These are phyloP conservation scores for Pachysandra terminalis DNA, from an alignment of 164 flowering plant genomes.

Conservation along the genomic window DNA sequence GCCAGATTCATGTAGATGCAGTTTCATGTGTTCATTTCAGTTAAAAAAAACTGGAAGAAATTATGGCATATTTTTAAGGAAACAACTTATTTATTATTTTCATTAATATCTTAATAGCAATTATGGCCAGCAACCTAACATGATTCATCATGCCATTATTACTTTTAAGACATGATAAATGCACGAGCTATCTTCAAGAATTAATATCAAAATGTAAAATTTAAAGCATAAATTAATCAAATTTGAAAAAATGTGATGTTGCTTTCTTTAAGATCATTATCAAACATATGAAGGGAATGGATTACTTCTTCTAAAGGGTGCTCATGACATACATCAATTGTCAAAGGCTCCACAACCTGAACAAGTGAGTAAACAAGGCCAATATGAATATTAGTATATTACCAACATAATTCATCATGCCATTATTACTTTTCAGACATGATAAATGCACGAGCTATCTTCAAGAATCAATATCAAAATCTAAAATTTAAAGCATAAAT, in stretches of 20 bases:
- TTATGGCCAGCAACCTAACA: background rate
- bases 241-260: background rate
- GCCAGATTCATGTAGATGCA: no score
- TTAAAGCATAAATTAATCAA: background rate
- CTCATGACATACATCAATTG: slow-evolving; percentile 1
- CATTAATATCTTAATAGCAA: background rate
- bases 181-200: background rate
- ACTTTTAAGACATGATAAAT: background rate
- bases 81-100: no score
- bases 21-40: no score
- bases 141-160: background rate
- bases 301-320: slow-evolving; percentile 13
- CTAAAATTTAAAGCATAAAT: background rate
- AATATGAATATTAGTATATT: background rate
- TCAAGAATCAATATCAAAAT: background rate
- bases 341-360: slow-evolving; percentile 21
- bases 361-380: slow-evolving; percentile 1
- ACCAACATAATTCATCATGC: background rate
- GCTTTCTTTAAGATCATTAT: background rate
- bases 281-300: background rate
- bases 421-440: background rate
- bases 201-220: no score
- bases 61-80: background rate
- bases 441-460: background rate
- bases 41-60: background rate